Conservation (phyloP, 2,329 filamentous ascomycete genomes). For the Colletotrichum lindemuthianum region DNA sequence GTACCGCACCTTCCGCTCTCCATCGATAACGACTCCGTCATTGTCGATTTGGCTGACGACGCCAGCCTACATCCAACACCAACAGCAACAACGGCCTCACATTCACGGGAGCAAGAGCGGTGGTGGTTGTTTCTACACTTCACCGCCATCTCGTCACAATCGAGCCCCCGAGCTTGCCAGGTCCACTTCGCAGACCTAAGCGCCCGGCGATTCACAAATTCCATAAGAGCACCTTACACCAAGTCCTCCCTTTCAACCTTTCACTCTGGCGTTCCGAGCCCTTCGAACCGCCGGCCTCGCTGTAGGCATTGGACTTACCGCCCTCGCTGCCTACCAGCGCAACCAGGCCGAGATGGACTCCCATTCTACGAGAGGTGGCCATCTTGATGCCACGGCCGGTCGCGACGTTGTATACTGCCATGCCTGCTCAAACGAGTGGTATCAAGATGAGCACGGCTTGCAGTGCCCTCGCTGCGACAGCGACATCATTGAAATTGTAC, state of each 20-base stretch:
- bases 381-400: constrained; percentile 60
- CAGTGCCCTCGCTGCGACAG: constrained; percentile 80
- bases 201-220: background rate
- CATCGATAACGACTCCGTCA: constrained; percentile 24
- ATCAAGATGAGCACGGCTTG: constrained; percentile 73
- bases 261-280: constrained; percentile 66
- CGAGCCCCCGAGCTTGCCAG: background rate
- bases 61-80: constrained; percentile 16
- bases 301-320: constrained; percentile 68
- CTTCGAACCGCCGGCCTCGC: constrained; percentile 64
- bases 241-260: constrained; percentile 34
- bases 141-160: background rate
- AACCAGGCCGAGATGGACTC: constrained; percentile 56
- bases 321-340: constrained; percentile 64
- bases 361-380: constrained; percentile 41
- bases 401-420: constrained; percentile 89
- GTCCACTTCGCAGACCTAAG: background rate
- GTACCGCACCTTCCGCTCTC: constrained; percentile 22
- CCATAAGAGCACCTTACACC: background rate
- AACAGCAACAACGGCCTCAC: background rate
- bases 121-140: background rate
- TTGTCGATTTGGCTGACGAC: constrained; percentile 20
- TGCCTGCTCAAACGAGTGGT: constrained; percentile 83
- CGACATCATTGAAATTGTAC: constrained; percentile 88
- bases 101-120: background rate